These are phyloP conservation scores for Suhomyces bolitotheri DNA, from an alignment of 1,139 yeast species.

Conservation along the genomic window DNA sequence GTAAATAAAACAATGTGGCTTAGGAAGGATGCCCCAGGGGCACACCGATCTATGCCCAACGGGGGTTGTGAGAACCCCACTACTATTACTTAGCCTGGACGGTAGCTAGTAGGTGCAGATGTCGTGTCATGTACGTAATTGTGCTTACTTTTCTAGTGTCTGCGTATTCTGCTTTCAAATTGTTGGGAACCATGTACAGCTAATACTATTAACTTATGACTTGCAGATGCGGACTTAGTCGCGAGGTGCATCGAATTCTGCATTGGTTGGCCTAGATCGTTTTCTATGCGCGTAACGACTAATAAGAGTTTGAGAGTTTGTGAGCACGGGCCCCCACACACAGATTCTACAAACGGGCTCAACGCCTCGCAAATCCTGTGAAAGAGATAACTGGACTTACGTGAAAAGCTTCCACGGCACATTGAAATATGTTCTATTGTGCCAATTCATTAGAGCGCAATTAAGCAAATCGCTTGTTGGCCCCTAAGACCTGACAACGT, in stretches of 20 bases:
- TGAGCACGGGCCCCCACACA: not conserved
- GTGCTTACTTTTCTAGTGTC: too few relatives aligned
- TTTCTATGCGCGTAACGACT: not conserved
- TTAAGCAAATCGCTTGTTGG: too few relatives aligned
- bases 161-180: not conserved
- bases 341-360: not conserved
- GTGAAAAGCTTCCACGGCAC: too few relatives aligned
- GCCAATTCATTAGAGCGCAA: too few relatives aligned
- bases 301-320: not conserved
- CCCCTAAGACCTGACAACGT: constrained; percentile 5
- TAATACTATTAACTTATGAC: too few relatives aligned
- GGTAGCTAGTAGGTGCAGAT: too few relatives aligned
- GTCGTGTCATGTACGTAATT: too few relatives aligned
- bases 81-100: too few relatives aligned
- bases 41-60: too few relatives aligned
- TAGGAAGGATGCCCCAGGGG: constrained; percentile 5
- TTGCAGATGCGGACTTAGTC: not conserved
- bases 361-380: not conserved
- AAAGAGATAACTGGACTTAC: too few relatives aligned
- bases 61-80: too few relatives aligned
- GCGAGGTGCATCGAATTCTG: not conserved
- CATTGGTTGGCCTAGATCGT: not conserved
- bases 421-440: too few relatives aligned
- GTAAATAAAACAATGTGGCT: constrained; percentile 9
- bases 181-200: not conserved